phyloP scores from a whole-genome alignment of 306 rosid genomes.

The Macrotyloma uniflorum region DNA sequence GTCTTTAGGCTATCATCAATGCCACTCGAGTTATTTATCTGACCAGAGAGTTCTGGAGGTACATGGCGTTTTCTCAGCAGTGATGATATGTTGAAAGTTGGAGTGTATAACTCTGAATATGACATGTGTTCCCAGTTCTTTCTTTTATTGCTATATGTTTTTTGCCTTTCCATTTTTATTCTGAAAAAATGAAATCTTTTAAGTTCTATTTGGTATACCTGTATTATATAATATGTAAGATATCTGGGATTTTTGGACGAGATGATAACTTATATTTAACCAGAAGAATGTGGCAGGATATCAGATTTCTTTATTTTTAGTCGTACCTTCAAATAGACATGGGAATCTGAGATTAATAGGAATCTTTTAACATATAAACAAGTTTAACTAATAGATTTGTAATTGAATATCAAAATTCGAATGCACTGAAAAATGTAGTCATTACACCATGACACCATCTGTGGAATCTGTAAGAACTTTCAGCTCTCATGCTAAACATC shows the following conservation, averaged over 20 bases:
- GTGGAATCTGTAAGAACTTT: conserved; percentile 29
- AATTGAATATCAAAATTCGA: conserved; percentile 8
- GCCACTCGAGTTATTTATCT: conserved; percentile 84
- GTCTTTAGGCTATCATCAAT: conserved; percentile 94
- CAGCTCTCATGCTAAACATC: neutral
- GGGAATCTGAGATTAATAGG: conserved; percentile 11
- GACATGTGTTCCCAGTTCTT: conserved; percentile 19
- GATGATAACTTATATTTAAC: conserved; percentile 8
- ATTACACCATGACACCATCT: conserved; percentile 5
- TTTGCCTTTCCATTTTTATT: neutral
- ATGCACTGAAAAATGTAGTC: conserved; percentile 11
- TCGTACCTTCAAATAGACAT: conserved; percentile 3
- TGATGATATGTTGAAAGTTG: conserved; percentile 8
- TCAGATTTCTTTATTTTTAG: conserved; percentile 5
- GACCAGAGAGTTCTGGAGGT: conserved; percentile 84
- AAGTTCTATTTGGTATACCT: conserved; percentile 8
- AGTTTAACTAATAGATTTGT: conserved; percentile 10
- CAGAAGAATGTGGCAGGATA: conserved; percentile 13
- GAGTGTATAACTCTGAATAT: conserved; percentile 35
- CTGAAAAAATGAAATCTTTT: neutral
- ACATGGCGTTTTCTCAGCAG: conserved; percentile 22
- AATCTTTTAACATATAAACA: neutral
- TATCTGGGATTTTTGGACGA: conserved; percentile 2
- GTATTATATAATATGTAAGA: neutral
- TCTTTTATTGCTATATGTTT: neutral